Evolutionary conservation across 176 grass and related monocot species (phyloP), one percentile per base, ranked within the genome.

Genomic region (Oryza meyeriana): DNA sequence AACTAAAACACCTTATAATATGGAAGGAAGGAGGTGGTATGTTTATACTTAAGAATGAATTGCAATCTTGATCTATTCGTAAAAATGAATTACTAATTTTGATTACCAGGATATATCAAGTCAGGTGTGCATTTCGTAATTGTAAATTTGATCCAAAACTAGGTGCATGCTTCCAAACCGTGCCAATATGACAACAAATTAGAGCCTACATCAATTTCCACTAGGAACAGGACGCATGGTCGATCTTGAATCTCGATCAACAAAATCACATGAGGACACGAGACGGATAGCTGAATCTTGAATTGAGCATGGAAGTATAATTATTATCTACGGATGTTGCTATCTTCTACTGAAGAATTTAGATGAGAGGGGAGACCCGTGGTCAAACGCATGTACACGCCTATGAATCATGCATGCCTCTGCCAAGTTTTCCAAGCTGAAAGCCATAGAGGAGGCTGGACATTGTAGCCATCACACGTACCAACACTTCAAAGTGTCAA

Each of bases 401-500:
- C 39, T 1, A 32, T n/a, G 25, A n/a, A 40, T 64, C 67, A 65
- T 22, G 31, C 67, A 17, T 40, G 30, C 65, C 24, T 79, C 52
- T 26, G 66, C 75, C 83, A 50, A 11, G 66, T n/a, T 45, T 47
- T 27, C 30, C 70, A 38, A 25, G 29, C 40, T 65, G 48, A 64
- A 50, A 62, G 33, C 42, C 30, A 25, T n/a, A 27, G 3, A 59
- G n/a, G 55, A n/a, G 7, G 8, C 29, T 38, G 30, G 75, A 14
- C 75, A 17, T 71, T 1, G 72, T 22, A 20, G 41, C 42, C 42
- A 73, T 20, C 45, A 50, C 44, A 31, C 9, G 2, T 74, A 22
- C 16, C 18, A 18, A 74, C 18, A 34, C 18, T 8, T 18, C 69
- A 74, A 85, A 26, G 55, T 42, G 84, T 80, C 84, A 25, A 74